Conservation (phyloP, 352 stramenopile species). For the Phytophthora agathidicida region DNA sequence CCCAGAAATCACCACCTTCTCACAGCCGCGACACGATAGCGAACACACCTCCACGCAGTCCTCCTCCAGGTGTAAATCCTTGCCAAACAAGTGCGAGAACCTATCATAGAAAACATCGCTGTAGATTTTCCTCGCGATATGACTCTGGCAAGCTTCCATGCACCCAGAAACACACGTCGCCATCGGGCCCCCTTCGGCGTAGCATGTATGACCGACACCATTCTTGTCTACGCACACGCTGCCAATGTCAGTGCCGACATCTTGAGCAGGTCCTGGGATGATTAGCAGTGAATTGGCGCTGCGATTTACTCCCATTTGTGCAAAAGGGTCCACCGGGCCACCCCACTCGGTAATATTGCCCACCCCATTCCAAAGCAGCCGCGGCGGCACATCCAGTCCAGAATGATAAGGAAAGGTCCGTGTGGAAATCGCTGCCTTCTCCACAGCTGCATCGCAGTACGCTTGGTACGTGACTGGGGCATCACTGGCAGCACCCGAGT, state of each 20-base stretch:
- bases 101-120: constrained; percentile 42
- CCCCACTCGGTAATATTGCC: constrained; percentile 44
- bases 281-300: constrained; percentile 49
- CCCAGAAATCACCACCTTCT: constrained; percentile 62
- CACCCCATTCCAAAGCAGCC: constrained; percentile 73
- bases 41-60: constrained; percentile 74
- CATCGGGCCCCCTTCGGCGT: constrained; percentile 37
- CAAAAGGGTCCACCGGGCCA: constrained; percentile 65
- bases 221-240: constrained; percentile 72
- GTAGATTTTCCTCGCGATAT: constrained; percentile 56
- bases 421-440: constrained; percentile 37
- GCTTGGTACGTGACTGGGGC: constrained; percentile 68
- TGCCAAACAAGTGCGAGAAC: constrained; percentile 76
- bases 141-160: constrained; percentile 49
- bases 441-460: constrained; percentile 57
- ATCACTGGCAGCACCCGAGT: constrained; percentile 40
- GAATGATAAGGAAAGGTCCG: constrained; percentile 58
- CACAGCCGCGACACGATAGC: constrained; percentile 67
- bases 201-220: constrained; percentile 66
- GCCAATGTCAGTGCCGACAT: constrained; percentile 40
- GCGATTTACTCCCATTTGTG: constrained; percentile 58
- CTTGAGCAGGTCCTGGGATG: constrained; percentile 12
- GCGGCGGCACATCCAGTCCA: constrained; percentile 37
- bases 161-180: constrained; percentile 67
- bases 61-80: constrained; percentile 69